These are phyloP conservation scores for Rhodotorula graminis DNA, from an alignment of 768 basidiomycete genomes.

Conservation along the genomic window DNA sequence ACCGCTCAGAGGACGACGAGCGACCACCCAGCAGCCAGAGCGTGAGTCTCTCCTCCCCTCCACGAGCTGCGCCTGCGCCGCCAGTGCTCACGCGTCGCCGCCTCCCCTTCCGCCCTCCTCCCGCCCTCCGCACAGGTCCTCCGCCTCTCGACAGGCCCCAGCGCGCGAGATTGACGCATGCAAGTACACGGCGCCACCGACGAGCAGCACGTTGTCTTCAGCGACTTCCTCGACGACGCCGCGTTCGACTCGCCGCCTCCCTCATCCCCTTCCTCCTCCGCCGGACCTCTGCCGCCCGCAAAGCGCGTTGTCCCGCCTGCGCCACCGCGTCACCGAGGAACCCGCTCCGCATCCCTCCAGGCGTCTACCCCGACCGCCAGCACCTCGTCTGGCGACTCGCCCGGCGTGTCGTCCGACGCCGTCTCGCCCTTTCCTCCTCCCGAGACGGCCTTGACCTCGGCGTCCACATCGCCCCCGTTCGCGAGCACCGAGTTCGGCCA, in stretches of 20 bases:
- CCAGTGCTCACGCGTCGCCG: too few relatives aligned
- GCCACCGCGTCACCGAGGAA: background rate
- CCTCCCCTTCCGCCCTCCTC: too few relatives aligned
- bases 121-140: too few relatives aligned
- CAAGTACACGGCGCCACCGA: background rate
- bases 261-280: too few relatives aligned
- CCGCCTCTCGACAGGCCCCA: background rate
- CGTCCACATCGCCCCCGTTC: conserved; percentile 18
- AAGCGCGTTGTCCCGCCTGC: too few relatives aligned
- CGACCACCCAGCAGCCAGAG: too few relatives aligned
- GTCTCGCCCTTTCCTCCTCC: background rate
- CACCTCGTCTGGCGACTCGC: conserved; percentile 26
- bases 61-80: too few relatives aligned
- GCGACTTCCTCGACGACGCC: conserved; percentile 21
- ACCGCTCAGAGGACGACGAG: too few relatives aligned
- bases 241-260: background rate
- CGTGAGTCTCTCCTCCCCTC: too few relatives aligned
- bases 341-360: background rate
- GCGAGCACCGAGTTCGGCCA: background rate
- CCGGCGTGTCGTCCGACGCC: background rate
- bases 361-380: conserved; percentile 15
- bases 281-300: too few relatives aligned
- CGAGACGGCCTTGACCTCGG: conserved; percentile 29
- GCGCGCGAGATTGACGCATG: background rate
- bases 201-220: conserved; percentile 23